Base-by-base conservation (phyloP, 2,329 filamentous ascomycete species). In the Trichothecium roseum region DNA sequence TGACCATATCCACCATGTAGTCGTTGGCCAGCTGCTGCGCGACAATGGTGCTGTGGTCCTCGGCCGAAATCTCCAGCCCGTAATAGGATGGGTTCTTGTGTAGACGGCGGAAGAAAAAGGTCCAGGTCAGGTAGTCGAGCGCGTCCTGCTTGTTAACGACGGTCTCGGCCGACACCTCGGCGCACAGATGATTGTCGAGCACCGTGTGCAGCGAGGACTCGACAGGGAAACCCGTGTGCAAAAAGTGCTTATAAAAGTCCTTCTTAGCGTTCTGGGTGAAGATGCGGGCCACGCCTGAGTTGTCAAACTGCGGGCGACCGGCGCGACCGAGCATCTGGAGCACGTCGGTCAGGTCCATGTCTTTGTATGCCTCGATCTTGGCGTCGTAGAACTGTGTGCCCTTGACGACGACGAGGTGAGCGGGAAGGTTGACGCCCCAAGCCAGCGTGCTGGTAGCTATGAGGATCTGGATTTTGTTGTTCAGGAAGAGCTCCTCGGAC, bases 61-160 rank as follows among this genome's bases (percentile, higher is more conserved):
- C 88, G 0, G 84, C 81, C 0, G 84, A 85, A 30, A 98, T 91
- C 53, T 95, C 84, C 0, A 98, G 77, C 1, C 93, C 93, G 48
- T 98, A 98, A 62, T 94, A 98, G 0, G 88, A 94, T 2, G 91
- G 91, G 49, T 98, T 98, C 68, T 98, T 98, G 66, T 98, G 91
- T 28, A 98, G 64, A 9, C 91, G 74, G 3, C 93, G 78, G 72
- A 98, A 98, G 73, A 98, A 98, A 66, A 98, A 98, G 1, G 93
- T 98, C 91, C 93, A 98, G 0, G 91, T 98, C 36, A 98, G 64
- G 53, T 98, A 98, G 58, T 98, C 93, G 4, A 98, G 72, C 1
- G 91, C 91, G 60, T 98, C 91, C 59, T 98, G 91, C 59, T 95
- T 95, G 8, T 87, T 94, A 22, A 81, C 68, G 34, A 98, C 84